Evolutionary conservation across 2,329 filamentous ascomycete genomes (phyloP).

Genomic region (Fusarium praegraminearum): DNA sequence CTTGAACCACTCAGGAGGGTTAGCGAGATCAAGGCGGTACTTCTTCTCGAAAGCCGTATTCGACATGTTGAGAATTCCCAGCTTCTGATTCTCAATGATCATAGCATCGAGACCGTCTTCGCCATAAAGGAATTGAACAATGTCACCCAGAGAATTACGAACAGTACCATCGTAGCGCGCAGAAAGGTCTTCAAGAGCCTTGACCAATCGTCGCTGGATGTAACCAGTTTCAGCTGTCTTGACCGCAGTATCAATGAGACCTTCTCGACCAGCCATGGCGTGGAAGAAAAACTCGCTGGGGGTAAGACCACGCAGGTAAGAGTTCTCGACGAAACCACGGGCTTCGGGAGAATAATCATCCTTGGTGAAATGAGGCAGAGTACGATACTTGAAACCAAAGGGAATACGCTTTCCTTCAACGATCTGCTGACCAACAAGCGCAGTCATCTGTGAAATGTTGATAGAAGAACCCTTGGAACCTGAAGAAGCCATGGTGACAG

Average conservation of each 20-base stretch:
- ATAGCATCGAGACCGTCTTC: conserved; percentile 96
- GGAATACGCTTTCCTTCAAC: conserved; percentile 99
- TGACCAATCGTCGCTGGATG: conserved; percentile 97
- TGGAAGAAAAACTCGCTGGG: conserved; percentile 99
- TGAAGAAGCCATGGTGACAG: conserved; percentile 94
- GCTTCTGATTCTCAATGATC: conserved; percentile 90
- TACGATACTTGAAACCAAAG: conserved; percentile 98
- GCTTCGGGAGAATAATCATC: conserved; percentile 98
- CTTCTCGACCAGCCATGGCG: conserved; percentile 99
- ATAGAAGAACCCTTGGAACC: conserved; percentile 99
- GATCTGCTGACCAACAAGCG: conserved; percentile 96
- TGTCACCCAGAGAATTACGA: conserved; percentile 94
- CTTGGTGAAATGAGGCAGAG: conserved; percentile 97
- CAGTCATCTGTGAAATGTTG: conserved; percentile 99
- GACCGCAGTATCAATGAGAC: conserved; percentile 99
- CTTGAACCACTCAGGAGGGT: conserved; percentile 70
- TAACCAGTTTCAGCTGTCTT: conserved; percentile 99
- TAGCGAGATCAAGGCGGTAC: conserved; percentile 82
- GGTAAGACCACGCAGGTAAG: conserved; percentile 93
- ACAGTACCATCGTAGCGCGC: conserved; percentile 98
- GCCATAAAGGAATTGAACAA: conserved; percentile 97
- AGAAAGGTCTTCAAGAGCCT: conserved; percentile 97
- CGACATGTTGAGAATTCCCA: conserved; percentile 87
- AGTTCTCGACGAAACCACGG: conserved; percentile 98
- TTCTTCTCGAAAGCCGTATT: conserved; percentile 81